These are phyloP conservation scores for Xylaria cubensis DNA, from an alignment of 495 filamentous ascomycete genomes.

Conservation along the genomic window DNA sequence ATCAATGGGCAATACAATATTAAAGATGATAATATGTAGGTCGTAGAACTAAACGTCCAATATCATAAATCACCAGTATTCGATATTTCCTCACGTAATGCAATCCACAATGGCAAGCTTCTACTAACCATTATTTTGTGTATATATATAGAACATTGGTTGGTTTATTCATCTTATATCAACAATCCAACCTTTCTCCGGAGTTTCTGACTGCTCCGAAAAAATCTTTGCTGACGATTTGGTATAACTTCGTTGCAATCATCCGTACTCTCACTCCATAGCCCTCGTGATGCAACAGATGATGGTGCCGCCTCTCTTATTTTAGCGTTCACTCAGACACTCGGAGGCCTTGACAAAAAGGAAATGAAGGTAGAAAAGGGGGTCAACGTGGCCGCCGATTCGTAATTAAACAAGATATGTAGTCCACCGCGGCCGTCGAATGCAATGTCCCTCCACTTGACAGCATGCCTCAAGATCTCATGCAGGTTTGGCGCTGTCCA, in stretches of 20 bases:
- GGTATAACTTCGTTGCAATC: slow-evolving; percentile 47
- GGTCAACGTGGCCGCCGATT: slow-evolving; percentile 40
- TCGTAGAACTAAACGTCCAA: not conserved
- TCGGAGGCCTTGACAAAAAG: slow-evolving; percentile 35
- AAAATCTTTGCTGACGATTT: slow-evolving; percentile 31
- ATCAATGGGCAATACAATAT: not conserved
- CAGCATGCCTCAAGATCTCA: slow-evolving; percentile 34
- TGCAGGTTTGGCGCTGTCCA: slow-evolving; percentile 33
- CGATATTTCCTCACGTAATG: not conserved
- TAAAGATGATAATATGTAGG: not conserved
- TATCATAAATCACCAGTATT: not conserved
- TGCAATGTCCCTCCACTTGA: slow-evolving; percentile 37
- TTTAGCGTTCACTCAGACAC: slow-evolving; percentile 35
- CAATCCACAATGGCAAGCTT: slow-evolving; percentile 13
- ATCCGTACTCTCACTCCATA: slow-evolving; percentile 35
- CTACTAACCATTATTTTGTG: not conserved
- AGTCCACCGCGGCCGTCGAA: slow-evolving; percentile 42
- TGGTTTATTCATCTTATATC: slow-evolving; percentile 44
- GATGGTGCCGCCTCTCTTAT: slow-evolving; percentile 30
- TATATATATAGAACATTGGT: slow-evolving; percentile 35
- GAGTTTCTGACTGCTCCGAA: slow-evolving; percentile 32
- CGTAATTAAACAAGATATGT: slow-evolving; percentile 49
- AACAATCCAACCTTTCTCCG: slow-evolving; percentile 40
- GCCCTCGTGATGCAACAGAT: slow-evolving; percentile 33
- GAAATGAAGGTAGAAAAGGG: slow-evolving; percentile 31